Base-by-base conservation (phyloP, 805 yeast genomes). In the Candida sonorensis region DNA sequence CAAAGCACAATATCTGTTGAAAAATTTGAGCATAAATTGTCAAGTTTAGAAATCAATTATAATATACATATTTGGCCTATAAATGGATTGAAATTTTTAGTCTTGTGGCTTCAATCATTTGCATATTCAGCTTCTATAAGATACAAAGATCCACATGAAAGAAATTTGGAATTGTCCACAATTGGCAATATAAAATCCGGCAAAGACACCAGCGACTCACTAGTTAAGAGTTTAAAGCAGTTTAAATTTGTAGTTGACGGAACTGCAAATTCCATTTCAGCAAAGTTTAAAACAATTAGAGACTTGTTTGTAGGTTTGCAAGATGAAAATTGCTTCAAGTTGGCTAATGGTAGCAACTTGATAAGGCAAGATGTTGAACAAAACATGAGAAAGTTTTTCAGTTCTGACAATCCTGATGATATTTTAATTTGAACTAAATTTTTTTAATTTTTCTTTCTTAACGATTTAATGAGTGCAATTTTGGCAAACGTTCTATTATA, bases 101-200 rank as follows among this genome's bases (percentile, higher is more conserved):
- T 63, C 1, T 63, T 57, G 4, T 76, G 84, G 76, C 46, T 79
- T 11, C 67, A 62, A 28, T 68, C 78, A 11, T 66, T 78, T 40
- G 60, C 82, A 0, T 70, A 75, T 42, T 64, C 85, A 0, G 63
- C 80, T 6, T 64, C 76, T 0, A 50, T 57, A 11, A 59, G 72
- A 10, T 46, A 75, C 19, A 72, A 73, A 51, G 86, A 79, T 46
- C 72, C 72, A 15, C 55, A 56, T 23, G 68, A 74, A 38, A 54
- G 85, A 40, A 70, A 75, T 47, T 61, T 64, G 36, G 69, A 69
- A 23, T 62, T 75, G 34, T 67, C 80, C 1, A 75, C 72, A 41
- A 53, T 81, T 7, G 77, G 78, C 4, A 58, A 53, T 2, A 66
- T 77, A 9, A 68, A 62, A 45, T 74, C 82, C 5, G 82, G 82